Conservation (phyloP, 805 yeast species). For the Komagataella phaffii region DNA sequence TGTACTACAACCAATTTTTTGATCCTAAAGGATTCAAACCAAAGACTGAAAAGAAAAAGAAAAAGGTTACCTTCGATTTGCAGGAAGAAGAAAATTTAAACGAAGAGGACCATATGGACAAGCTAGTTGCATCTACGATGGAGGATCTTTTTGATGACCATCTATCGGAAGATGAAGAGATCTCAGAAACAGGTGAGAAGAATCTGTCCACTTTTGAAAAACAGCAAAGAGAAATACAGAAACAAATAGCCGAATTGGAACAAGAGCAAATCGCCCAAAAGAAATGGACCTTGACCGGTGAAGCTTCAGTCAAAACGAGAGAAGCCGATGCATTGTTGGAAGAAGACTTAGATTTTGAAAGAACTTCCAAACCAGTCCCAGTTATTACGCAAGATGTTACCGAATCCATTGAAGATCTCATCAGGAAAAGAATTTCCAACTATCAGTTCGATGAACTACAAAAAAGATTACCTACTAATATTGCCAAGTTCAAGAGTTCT, state of each 20-base stretch:
- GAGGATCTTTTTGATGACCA: slow-evolving; percentile 42
- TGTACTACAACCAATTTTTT: slow-evolving; percentile 57
- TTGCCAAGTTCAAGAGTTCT: slow-evolving; percentile 46
- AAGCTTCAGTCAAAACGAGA: slow-evolving; percentile 67
- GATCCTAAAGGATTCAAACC: slow-evolving; percentile 16
- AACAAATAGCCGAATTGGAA: slow-evolving; percentile 70
- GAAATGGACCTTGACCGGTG: slow-evolving; percentile 93
- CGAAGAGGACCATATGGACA: slow-evolving; percentile 26
- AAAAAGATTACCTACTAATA: slow-evolving; percentile 53
- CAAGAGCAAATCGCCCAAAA: slow-evolving; percentile 82
- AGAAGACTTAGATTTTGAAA: slow-evolving; percentile 78
- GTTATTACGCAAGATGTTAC: slow-evolving; percentile 84
- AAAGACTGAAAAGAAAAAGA: slow-evolving; percentile 10
- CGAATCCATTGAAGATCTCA: slow-evolving; percentile 77
- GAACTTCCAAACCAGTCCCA: slow-evolving; percentile 93
- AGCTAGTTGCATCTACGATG: slow-evolving; percentile 47
- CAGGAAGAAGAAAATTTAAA: slow-evolving; percentile 5
- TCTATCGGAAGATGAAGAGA: slow-evolving; percentile 22
- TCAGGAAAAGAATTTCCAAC: slow-evolving; percentile 65
- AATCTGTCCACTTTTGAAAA: slow-evolving; percentile 66
- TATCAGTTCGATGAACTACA: slow-evolving; percentile 78
- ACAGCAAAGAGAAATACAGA: slow-evolving; percentile 64
- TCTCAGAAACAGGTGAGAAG: slow-evolving; percentile 12
- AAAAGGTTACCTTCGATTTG: slow-evolving; percentile 2
- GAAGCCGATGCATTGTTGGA: slow-evolving; percentile 75